Percentiles rank a stretch among this genome's conserved stretches.
Conservation (phyloP, 306 rosid genomes). For the Sesbania bispinosa region DNA sequence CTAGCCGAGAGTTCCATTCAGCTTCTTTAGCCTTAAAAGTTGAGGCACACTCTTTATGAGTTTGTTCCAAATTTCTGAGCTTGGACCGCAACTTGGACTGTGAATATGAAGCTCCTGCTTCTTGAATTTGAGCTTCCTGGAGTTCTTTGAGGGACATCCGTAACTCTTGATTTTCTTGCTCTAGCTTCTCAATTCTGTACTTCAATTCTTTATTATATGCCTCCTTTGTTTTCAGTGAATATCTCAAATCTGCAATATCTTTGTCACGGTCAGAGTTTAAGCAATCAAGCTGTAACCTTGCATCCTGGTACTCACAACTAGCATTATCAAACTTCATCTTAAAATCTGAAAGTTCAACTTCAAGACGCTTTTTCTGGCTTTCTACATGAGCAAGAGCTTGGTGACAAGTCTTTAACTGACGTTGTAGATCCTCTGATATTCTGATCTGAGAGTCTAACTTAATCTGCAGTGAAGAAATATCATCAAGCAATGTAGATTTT, state of each 20-base stretch:
- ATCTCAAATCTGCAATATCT: slow-evolving; percentile 62
- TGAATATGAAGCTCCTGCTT: slow-evolving; percentile 60
- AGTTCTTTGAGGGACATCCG: slow-evolving; percentile 52
- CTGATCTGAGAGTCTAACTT: slow-evolving; percentile 61
- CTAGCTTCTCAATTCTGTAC: slow-evolving; percentile 50
- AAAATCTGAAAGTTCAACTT: slow-evolving; percentile 62
- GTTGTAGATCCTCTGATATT: slow-evolving; percentile 55
- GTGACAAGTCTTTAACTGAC: slow-evolving; percentile 48
- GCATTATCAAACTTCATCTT: slow-evolving; percentile 34
- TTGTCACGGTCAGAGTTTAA: slow-evolving; percentile 46
- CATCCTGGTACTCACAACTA: slow-evolving; percentile 39
- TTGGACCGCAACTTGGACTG: slow-evolving; percentile 58
- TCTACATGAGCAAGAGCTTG: slow-evolving; percentile 77
- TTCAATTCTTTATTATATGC: slow-evolving; percentile 51
- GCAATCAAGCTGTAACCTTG: slow-evolving; percentile 40
- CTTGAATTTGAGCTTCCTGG: slow-evolving; percentile 78
- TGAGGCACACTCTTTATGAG: slow-evolving; percentile 50
- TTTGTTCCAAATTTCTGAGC: slow-evolving; percentile 52
- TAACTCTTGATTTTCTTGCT: slow-evolving; percentile 67
- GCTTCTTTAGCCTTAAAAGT: slow-evolving; percentile 59
- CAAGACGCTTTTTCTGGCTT: slow-evolving; percentile 56
- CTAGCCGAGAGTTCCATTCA: slow-evolving; percentile 47
- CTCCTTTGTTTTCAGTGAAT: slow-evolving; percentile 54
- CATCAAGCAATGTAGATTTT: slow-evolving; percentile 55
- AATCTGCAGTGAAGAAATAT: slow-evolving; percentile 55